Base-by-base conservation (phyloP, 345 rosid genomes). In the Turritis glabra region DNA sequence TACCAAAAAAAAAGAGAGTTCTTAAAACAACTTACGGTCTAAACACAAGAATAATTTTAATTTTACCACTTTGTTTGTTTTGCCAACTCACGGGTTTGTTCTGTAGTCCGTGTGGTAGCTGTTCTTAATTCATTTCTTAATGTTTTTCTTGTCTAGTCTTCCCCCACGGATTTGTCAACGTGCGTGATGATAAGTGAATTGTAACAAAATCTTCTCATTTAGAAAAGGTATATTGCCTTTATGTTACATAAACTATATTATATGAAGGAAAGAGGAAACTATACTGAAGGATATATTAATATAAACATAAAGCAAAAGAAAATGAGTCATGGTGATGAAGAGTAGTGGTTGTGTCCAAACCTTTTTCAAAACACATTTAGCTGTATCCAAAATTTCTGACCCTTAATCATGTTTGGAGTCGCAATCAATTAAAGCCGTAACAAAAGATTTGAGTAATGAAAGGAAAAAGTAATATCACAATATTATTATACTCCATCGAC, bases 21-120 rank as follows among this genome's bases (percentile, higher is more conserved):
- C 30, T 5, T 53, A 18, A 54, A 41, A 30, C 22, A 46, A 48
- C 23, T n/a, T 46, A 25, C 48, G 13, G 19, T 61, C 12, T 50
- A 15, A 18, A 23, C 15, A 59, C n/a, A 11, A 62, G 13, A 51
- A 6, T 18, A 7, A 18, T 21, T 57, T 21, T 51, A 8, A 15
- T 51, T 21, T 66, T 22, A 73, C 53, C 61, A 14, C 52, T 73
- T 73, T 10, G 35, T n/a, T 41, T 22, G 8, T 66, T 71, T 48
- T 55, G 58, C 72, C 72, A 73, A 73, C 65, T 73, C 77, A 73
- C 72, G 72, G 77, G 59, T 44, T 65, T 74, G 72, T 65, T 55
- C 17, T 65, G 58, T 32, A 55, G 58, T 74, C 29, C 65, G 50
- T 74, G 66, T 50, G 40, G 65, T 55, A 43, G 48, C 48, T 73